These are phyloP conservation scores for Powellomyces hirtus DNA, from an alignment of 192 early-diverging fungal species.

Conservation along the genomic window DNA sequence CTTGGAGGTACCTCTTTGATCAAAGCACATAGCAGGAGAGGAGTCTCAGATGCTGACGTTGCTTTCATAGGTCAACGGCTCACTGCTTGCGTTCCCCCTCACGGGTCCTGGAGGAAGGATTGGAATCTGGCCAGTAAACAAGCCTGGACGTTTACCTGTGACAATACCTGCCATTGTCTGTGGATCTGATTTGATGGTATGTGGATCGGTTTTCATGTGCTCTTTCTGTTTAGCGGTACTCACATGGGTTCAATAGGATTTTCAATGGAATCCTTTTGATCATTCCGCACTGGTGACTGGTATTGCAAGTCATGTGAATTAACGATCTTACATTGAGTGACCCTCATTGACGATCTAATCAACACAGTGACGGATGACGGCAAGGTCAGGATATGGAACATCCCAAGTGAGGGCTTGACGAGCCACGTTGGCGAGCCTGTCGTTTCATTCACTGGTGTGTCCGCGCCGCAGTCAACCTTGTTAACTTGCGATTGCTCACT, in stretches of 20 bases:
- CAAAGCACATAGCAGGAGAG: not conserved
- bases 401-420: constrained; percentile 57
- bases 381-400: constrained; percentile 51
- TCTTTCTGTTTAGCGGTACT: too few species aligned
- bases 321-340: too few species aligned
- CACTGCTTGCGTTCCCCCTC: constrained; percentile 70
- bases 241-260: too few species aligned
- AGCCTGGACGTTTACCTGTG: constrained; percentile 66
- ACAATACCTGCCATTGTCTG: constrained; percentile 58
- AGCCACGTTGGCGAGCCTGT: constrained; percentile 49
- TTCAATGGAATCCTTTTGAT: constrained; percentile 75
- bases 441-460: constrained; percentile 10
- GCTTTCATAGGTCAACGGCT: constrained; percentile 51
- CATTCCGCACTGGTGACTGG: constrained; percentile 53
- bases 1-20: constrained; percentile 53
- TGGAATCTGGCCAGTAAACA: constrained; percentile 56
- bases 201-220: too few species aligned
- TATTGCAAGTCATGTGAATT: too few species aligned
- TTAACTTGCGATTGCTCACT: too few species aligned
- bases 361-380: constrained; percentile 56
- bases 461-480: too few species aligned
- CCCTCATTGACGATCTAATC: too few species aligned
- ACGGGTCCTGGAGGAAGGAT: constrained; percentile 78
- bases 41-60: not conserved
- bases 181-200: constrained; percentile 51